Percentiles rank a stretch among this genome's conserved stretches.
phyloP scores from a whole-genome alignment of 306 rosid genomes.

The Cicer chorassanicum region DNA sequence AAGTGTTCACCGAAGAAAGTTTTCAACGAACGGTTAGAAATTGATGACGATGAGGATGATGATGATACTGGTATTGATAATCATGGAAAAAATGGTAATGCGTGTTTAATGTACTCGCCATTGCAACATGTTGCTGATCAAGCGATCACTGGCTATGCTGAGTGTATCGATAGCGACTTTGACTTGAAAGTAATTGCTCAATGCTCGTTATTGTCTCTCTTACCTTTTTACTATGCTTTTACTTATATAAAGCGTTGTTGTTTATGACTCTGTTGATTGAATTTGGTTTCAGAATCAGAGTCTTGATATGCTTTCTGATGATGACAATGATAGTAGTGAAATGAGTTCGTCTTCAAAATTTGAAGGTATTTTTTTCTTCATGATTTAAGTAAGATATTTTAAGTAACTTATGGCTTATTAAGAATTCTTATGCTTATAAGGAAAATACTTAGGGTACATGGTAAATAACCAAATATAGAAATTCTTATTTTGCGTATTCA shows the following conservation, averaged over 20 bases:
- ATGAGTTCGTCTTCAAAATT: slow-evolving; percentile 39
- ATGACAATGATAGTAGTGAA: slow-evolving; percentile 31
- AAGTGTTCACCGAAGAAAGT: slow-evolving; percentile 36
- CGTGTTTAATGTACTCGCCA: slow-evolving; percentile 13
- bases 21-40: slow-evolving; percentile 34
- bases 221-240: background rate
- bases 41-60: background rate
- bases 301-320: slow-evolving; percentile 40
- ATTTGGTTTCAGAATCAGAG: slow-evolving; percentile 47
- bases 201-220: background rate
- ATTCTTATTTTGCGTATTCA: too few relatives aligned
- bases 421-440: slow-evolving; percentile 2
- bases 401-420: background rate
- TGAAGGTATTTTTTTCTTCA: slow-evolving; percentile 44
- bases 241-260: background rate
- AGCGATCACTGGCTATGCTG: slow-evolving; percentile 40
- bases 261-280: background rate
- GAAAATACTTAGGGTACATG: too few relatives aligned
- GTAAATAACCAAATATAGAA: too few relatives aligned
- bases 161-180: slow-evolving; percentile 36
- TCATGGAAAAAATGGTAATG: slow-evolving; percentile 18
- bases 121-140: slow-evolving; percentile 44
- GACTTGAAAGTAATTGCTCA: slow-evolving; percentile 52
- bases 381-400: slow-evolving; percentile 18
- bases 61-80: background rate